Conservation (phyloP, 495 filamentous ascomycete genomes). For the Neurospora sp. region DNA sequence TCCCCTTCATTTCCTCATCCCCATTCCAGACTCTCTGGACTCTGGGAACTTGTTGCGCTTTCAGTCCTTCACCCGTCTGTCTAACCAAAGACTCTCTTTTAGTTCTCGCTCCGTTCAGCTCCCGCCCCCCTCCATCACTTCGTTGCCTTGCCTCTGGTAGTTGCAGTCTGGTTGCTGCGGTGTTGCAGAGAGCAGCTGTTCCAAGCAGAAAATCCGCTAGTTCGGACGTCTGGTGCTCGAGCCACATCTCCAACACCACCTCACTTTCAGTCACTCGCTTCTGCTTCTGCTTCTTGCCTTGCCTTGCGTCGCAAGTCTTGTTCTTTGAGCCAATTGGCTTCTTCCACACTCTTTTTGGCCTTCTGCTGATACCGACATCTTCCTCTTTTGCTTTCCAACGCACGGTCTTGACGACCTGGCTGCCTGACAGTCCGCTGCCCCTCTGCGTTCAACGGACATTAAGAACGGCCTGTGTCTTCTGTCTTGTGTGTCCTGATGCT, state of each 20-base stretch:
- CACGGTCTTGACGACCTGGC: constrained; percentile 18
- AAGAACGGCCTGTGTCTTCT: neutral
- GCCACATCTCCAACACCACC: neutral
- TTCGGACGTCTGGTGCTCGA: neutral
- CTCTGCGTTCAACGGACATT: neutral
- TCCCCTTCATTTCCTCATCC: neutral
- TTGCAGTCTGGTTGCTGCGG: neutral
- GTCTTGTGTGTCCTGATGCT: neutral
- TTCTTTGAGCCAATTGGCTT: neutral
- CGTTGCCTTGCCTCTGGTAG: neutral
- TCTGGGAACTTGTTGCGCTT: neutral
- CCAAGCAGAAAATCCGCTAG: neutral
- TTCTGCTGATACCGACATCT: neutral
- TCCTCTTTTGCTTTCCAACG: constrained; percentile 1
- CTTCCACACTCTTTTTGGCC: neutral
- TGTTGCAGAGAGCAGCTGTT: neutral
- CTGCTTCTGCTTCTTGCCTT: neutral
- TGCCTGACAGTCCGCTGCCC: neutral
- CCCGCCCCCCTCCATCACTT: neutral
- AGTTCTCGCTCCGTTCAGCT: neutral
- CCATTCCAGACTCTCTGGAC: neutral
- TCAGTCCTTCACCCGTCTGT: neutral
- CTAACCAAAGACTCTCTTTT: neutral
- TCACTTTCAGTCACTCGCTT: neutral
- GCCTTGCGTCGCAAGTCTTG: neutral